Evolutionary conservation across 208 protist species (phyloP).

Genomic region (Trichomonas tenax): DNA sequence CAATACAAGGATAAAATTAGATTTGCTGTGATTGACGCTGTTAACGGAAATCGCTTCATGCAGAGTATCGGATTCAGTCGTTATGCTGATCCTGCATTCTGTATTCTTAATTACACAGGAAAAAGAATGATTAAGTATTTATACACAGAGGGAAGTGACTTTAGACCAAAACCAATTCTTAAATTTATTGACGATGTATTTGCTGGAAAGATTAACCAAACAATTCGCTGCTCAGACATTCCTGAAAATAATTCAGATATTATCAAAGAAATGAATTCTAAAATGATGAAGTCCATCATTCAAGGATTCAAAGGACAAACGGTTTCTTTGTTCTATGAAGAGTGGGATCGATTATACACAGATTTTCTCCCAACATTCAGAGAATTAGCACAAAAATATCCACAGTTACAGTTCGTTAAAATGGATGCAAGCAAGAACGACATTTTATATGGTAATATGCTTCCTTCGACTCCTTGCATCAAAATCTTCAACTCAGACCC

Average conservation of each 20-base stretch:
- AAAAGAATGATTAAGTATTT: not conserved
- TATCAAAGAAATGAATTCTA: not conserved
- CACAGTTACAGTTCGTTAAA: too few species aligned
- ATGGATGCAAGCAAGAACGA: too few species aligned
- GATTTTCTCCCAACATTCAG: not conserved
- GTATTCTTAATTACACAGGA: not conserved
- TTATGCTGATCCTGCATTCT: not conserved
- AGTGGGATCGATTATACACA: not conserved
- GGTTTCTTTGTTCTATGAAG: not conserved
- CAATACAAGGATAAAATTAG: not conserved
- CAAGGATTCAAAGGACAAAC: not conserved
- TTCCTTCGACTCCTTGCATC: too few species aligned
- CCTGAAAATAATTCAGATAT: not conserved
- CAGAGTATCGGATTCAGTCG: not conserved
- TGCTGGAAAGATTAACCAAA: not conserved
- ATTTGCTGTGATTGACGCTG: not conserved
- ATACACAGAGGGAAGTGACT: not conserved
- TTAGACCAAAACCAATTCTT: not conserved
- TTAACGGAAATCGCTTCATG: not conserved
- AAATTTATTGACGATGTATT: not conserved
- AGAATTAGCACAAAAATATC: not conserved
- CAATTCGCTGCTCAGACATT: not conserved
- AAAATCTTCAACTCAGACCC: not conserved
- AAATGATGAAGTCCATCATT: not conserved
- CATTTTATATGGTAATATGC: too few species aligned